Base-by-base conservation (phyloP, 2,329 filamentous ascomycete genomes). In the Apiospora rasikravindrae region DNA sequence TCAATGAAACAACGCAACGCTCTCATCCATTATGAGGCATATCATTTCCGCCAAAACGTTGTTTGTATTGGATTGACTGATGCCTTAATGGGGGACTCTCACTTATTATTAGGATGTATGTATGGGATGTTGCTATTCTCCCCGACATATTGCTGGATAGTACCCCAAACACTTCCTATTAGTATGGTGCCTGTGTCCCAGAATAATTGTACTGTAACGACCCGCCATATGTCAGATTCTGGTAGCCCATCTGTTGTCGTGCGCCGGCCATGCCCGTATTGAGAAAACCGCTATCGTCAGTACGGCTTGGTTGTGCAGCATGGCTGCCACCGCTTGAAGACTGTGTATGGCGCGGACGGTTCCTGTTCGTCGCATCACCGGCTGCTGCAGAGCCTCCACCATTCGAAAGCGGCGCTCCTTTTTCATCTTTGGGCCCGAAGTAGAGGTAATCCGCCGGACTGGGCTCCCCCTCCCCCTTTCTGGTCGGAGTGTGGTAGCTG, bases 241-340 rank as follows among this genome's bases (percentile, higher is more conserved):
- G 51, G 45, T 76, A 75, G 37, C 69, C 73, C 70, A 73, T 71
- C 47, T 70, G 61, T n/a, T 68, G 71, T 11, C 49, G 64, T 13
- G 64, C 64, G 37, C 64, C 72, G 61, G 68, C 67, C 61, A 75
- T n/a, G 8, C 74, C 73, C 6, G 73, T 73, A 29, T 68, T 69
- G 19, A 69, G 69, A 67, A 73, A 74, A n/a, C 74, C 74, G 26
- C 74, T 76, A 64, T 71, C 66, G 33, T 76, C 74, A 5, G 69
- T 70, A 22, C 73, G 73, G 13, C 73, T 49, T 33, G 49, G 24
- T 10, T 53, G 49, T 53, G 66, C 29, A 45, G 44, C 10, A 37
- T 53, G 49, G n/a, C 24, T 14, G 11, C 49, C 49, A 10, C 49
- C 24, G 49, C 49, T 26, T 26, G 24, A 26, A 53, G 49, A 26